These are phyloP conservation scores for Claviceps paspali DNA, from an alignment of 2,329 filamentous ascomycete species.

Conservation along the genomic window DNA sequence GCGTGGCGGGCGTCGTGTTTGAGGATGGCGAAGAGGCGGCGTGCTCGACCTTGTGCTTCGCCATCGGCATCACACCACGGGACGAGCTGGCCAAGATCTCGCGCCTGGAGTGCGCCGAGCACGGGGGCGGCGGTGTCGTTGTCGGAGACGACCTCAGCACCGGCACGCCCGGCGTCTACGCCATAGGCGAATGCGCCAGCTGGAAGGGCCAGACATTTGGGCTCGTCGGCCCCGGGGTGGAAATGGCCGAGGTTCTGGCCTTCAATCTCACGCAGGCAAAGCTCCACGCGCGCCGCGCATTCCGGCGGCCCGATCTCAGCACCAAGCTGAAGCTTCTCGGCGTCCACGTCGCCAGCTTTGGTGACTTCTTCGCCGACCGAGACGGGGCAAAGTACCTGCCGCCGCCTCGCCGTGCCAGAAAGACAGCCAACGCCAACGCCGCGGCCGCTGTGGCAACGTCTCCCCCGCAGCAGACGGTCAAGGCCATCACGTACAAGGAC, in stretches of 20 bases:
- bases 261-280: constrained; percentile 83
- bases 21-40: constrained; percentile 66
- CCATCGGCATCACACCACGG: constrained; percentile 68
- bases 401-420: constrained; percentile 39
- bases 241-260: constrained; percentile 83
- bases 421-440: constrained; percentile 6
- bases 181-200: constrained; percentile 81
- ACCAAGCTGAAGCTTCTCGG: constrained; percentile 83
- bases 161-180: constrained; percentile 59
- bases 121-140: constrained; percentile 65
- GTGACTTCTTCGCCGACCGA: constrained; percentile 82
- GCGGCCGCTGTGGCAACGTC: neutral
- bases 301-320: constrained; percentile 74
- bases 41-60: constrained; percentile 75
- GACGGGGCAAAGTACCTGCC: constrained; percentile 70
- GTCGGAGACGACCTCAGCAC: constrained; percentile 54
- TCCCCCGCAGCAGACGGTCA: constrained; percentile 33
- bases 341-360: constrained; percentile 84
- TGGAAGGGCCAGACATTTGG: constrained; percentile 81
- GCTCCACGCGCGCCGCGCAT: constrained; percentile 50
- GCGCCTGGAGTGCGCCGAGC: constrained; percentile 56
- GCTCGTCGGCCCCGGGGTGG: constrained; percentile 75
- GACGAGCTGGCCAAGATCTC: constrained; percentile 60
- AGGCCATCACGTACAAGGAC: constrained; percentile 76
- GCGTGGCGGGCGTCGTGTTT: constrained; percentile 59